Evolutionary conservation across 352 stramenopile genomes (phyloP).

Genomic region (Phytopythium montanum): DNA sequence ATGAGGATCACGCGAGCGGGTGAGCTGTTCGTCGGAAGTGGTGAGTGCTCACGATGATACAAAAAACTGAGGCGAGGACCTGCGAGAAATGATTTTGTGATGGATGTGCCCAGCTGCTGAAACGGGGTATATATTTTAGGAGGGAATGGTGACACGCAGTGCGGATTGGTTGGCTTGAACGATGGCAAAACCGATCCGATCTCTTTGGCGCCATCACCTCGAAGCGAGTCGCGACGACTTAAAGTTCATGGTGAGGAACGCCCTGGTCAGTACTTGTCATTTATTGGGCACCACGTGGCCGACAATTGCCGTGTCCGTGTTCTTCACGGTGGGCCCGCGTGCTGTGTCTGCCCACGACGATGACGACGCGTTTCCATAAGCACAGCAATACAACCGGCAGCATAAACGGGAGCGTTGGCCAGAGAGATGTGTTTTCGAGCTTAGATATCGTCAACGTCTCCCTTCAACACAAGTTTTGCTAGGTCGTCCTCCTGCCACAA

Average conservation of each 20-base stretch:
- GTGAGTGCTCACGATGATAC: neutral
- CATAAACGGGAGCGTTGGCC: conserved; percentile 1
- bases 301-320: neutral
- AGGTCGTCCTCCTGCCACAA: neutral
- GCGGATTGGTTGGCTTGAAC: neutral
- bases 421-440: conserved; percentile 2
- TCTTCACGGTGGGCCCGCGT: neutral
- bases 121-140: neutral
- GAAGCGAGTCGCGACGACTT: too few relatives aligned
- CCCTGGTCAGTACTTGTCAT: conserved; percentile 4
- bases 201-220: too few relatives aligned
- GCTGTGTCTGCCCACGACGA: neutral
- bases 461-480: neutral
- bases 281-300: conserved; percentile 7
- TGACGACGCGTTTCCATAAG: neutral
- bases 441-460: neutral
- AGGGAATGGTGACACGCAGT: neutral
- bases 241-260: conserved; percentile 5
- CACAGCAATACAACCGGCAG: neutral
- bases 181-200: neutral
- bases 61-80: neutral
- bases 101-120: neutral
- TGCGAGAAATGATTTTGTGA: neutral
- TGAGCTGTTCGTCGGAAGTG: neutral
- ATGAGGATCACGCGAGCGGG: conserved; percentile 1